Base-by-base conservation (phyloP, 805 yeast species). In the Metschnikowia matae region DNA sequence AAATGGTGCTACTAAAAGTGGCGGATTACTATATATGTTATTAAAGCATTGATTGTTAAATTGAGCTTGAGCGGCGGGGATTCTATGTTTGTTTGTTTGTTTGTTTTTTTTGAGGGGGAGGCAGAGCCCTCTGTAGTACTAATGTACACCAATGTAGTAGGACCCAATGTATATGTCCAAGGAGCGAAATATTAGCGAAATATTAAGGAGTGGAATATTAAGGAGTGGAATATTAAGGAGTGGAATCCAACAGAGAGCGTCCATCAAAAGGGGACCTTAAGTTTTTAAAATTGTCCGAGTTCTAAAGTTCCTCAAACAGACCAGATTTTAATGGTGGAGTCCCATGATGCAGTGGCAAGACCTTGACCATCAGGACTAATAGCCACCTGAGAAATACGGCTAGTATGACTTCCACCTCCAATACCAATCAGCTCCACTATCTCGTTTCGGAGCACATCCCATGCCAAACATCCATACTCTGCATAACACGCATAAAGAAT, bases 311-410 rank as follows among this genome's bases (percentile, higher is more conserved):
- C 37, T 36, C 11, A 44, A 26, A 44, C 46, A 15, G 80, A 68
- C 90, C 91, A 87, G 1, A 87, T 70, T 56, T 80, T 81, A 56
- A 86, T 76, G 1, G 91, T 82, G 6, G 83, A 67, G 62, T 89
- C 96, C 87, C 95, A 85, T 1, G 92, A 85, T 1, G 87, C 85
- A 1, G 96, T 87, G 49, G 85, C 83, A 8, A 90, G 75, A 0
- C 85, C 90, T 20, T 79, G 62, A 0, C 97, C 96, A 65, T 89
- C 88, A 0, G 83, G 83, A 55, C 90, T 80, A 1, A 84, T 77
- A 36, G 74, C 70, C 2, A 90, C 85, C 57, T 81, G 81, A 46
- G 83, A 81, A 8, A 87, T 77, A 43, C 84, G 74, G 54, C 80
- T 81, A 10, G 69, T 61, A 58, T 87, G 94, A 45, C 62, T 64